Evolutionary conservation across 208 protist species (phyloP), one percentile per base, ranked within the genome.

Genomic region (Wallacemonas sp.): DNA sequence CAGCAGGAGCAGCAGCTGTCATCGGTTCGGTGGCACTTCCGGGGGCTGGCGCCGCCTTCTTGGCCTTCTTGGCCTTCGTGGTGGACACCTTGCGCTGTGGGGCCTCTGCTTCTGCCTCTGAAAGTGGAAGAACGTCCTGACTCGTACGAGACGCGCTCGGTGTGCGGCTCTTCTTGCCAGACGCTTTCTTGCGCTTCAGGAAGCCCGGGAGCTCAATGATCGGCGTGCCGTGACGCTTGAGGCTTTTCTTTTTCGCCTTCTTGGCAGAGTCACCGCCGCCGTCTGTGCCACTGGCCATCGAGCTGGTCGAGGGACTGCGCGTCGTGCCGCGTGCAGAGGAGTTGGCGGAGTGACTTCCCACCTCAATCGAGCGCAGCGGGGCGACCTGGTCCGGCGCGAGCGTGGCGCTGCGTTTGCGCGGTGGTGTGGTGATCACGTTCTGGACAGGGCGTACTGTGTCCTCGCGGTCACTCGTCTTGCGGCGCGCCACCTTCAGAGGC

Each of bases 401-500:
- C 21, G 51, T 58, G 51, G n/a, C 2, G 51, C 51, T 58, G 28
- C 51, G 51, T 31, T 58, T 58, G 30, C 51, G 51, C 21, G 51
- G 51, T 12, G 51, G 51, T 6, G 51, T 41, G 30, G 21, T 54
- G 46, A 41, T 14, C 9, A 17, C 9, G 36, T 6, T 41, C 9
- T 6, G 36, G 36, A 41, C 36, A 6, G 36, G 9, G 36, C 9
- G 9, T 41, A 14, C 14, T 6, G 36, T 6, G 36, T 17, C 36
- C 36, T 6, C 44, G 44, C 44, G 17, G 51, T 38, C n/a, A n/a
- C n/a, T n/a, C n/a, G n/a, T n/a, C n/a, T n/a, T n/a, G n/a, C n/a
- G n/a, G n/a, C n/a, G n/a, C n/a, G n/a, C n/a, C n/a, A n/a, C n/a
- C n/a, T n/a, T n/a, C n/a, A n/a, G n/a, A n/a, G n/a, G n/a, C n/a